These are phyloP conservation scores for Debaryomyces prosopidis DNA, from an alignment of 805 yeast genomes.

Conservation along the genomic window DNA sequence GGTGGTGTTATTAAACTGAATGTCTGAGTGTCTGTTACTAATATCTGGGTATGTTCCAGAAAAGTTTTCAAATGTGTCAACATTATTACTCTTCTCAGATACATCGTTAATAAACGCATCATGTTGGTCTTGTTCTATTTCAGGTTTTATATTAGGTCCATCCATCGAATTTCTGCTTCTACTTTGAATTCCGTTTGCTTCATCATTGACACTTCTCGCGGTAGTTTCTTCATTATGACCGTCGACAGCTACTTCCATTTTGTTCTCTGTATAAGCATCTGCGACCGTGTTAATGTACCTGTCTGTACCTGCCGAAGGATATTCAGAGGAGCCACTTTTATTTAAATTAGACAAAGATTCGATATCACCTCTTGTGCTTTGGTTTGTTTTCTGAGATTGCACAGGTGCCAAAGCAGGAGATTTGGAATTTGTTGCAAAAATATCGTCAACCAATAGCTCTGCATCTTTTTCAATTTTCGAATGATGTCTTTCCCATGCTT, in stretches of 20 bases:
- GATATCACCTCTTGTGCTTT: constrained; percentile 18
- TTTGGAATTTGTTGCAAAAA: constrained; percentile 28
- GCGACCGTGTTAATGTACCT: too few relatives aligned
- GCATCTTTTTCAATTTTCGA: constrained; percentile 29
- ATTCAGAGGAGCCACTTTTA: neutral
- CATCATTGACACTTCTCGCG: neutral
- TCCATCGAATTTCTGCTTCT: too few relatives aligned
- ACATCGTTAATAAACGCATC: neutral
- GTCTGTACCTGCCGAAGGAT: too few relatives aligned
- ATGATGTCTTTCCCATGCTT: constrained; percentile 37
- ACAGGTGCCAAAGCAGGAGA: constrained; percentile 7
- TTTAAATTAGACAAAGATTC: neutral
- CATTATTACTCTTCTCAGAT: neutral
- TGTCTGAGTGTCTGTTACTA: too few relatives aligned
- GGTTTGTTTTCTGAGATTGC: constrained; percentile 15
- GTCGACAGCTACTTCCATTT: neutral
- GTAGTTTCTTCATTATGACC: neutral
- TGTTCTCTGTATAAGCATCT: neutral
- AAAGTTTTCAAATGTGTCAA: neutral
- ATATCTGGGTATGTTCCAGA: neutral
- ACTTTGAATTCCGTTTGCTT: neutral
- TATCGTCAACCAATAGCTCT: constrained; percentile 40
- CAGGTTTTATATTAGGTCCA: too few relatives aligned
- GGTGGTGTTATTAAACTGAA: too few relatives aligned
- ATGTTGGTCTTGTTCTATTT: too few relatives aligned